Percentiles rank a stretch among this genome's conserved stretches.
phyloP scores from a whole-genome alignment of 163 green algal genomes.

The Chlorella variabilis region DNA sequence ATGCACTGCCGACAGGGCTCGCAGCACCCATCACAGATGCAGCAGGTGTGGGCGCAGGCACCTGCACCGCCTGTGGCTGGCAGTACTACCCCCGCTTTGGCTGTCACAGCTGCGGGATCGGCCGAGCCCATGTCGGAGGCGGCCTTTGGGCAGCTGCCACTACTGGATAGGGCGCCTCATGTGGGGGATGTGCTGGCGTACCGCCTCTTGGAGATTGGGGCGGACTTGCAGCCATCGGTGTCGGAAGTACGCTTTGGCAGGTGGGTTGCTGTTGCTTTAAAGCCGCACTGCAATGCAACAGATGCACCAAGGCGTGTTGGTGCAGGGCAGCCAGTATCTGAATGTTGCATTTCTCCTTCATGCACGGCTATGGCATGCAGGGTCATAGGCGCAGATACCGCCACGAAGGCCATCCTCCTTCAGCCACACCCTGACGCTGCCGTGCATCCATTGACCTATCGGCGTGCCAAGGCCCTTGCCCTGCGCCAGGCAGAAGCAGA shows the following conservation, averaged over 20 bases:
- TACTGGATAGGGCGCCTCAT: not conserved
- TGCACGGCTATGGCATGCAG: too few relatives aligned
- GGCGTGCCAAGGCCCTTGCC: not conserved
- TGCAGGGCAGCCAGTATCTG: too few relatives aligned
- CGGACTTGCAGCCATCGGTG: constrained; percentile 37
- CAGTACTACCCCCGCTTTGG: not conserved
- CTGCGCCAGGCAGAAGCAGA: constrained; percentile 12
- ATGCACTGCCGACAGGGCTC: too few relatives aligned
- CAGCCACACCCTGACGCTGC: constrained; percentile 36
- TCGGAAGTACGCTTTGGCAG: constrained; percentile 49
- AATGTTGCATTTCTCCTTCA: too few relatives aligned
- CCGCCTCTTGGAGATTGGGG: constrained; percentile 52
- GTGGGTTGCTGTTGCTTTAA: too few relatives aligned
- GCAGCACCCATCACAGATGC: too few relatives aligned
- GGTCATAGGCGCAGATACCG: constrained; percentile 6
- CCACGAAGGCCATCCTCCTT: constrained; percentile 17
- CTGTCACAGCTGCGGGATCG: not conserved
- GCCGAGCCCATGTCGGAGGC: constrained; percentile 4
- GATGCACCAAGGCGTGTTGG: too few relatives aligned
- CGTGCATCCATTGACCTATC: constrained; percentile 25
- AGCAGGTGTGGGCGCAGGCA: not conserved
- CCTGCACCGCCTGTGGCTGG: not conserved
- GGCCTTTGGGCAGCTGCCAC: constrained; percentile 6
- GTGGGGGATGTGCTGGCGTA: constrained; percentile 50
- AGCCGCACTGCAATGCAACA: too few relatives aligned